These are phyloP conservation scores for Neurospora discreta DNA, from an alignment of 495 filamentous ascomycete genomes.

Conservation along the genomic window DNA sequence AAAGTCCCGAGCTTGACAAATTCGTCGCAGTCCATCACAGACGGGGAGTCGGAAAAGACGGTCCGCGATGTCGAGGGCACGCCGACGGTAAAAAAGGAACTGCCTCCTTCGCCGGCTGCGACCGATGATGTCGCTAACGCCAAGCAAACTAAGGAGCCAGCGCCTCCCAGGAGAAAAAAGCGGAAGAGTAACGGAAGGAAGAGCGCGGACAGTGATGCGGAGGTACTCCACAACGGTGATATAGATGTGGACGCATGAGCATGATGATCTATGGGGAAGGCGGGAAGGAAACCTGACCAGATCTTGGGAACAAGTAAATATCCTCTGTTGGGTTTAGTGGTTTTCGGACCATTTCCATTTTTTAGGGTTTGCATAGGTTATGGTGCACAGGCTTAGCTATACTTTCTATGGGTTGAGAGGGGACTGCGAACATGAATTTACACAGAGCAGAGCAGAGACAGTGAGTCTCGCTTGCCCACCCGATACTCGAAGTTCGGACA, in stretches of 20 bases:
- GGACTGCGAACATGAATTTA: background rate
- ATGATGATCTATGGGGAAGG: background rate
- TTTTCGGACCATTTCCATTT: background rate
- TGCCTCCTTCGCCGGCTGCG: slow-evolving; percentile 13
- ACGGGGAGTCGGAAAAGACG: background rate
- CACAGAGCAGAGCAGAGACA: background rate
- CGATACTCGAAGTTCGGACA: background rate
- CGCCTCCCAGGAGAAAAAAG: background rate
- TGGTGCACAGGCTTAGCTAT: background rate
- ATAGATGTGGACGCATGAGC: background rate
- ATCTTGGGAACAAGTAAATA: background rate
- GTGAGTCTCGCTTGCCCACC: background rate
- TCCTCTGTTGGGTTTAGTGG: background rate
- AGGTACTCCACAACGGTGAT: background rate
- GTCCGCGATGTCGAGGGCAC: background rate
- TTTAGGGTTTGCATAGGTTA: background rate
- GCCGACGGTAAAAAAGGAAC: slow-evolving; percentile 7
- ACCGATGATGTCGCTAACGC: slow-evolving; percentile 15
- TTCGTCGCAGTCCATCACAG: background rate
- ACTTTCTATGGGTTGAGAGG: background rate
- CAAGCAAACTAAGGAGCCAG: slow-evolving; percentile 10
- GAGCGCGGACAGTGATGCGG: background rate
- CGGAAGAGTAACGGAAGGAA: background rate
- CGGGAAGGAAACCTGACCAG: background rate
- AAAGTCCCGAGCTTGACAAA: background rate